A percentile compares a stretch with the other conserved stretches of the same genome.
phyloP scores from a whole-genome alignment of 257 asterid species.

The Ballota nigra region DNA sequence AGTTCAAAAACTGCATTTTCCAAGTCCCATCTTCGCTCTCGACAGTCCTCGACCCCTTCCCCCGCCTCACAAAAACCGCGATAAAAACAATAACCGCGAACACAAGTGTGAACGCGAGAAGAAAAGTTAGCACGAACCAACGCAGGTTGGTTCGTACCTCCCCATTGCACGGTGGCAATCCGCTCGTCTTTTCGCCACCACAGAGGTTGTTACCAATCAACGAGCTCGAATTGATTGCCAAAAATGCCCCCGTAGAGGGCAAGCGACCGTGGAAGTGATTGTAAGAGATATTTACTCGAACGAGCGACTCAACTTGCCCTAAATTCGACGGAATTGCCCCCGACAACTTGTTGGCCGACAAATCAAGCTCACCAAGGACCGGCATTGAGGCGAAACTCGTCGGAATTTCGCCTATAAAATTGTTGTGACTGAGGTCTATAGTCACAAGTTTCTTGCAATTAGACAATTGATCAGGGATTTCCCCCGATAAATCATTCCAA shows the following conservation, averaged over 20 bases:
- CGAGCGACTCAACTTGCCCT: conserved; percentile 68
- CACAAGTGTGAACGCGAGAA: conserved; percentile 35
- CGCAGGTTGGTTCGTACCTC: conserved; percentile 26
- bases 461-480: conserved; percentile 57
- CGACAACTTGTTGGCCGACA: conserved; percentile 54
- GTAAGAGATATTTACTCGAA: conserved; percentile 63
- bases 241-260: conserved; percentile 70
- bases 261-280: conserved; percentile 64
- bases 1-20: conserved; percentile 52
- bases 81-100: conserved; percentile 26
- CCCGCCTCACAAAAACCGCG: conserved; percentile 20
- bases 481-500: conserved; percentile 53
- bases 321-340: conserved; percentile 60
- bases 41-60: conserved; percentile 30
- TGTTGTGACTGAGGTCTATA: conserved; percentile 66
- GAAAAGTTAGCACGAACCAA: conserved; percentile 51
- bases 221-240: conserved; percentile 55
- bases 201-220: conserved; percentile 63
- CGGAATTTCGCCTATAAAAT: conserved; percentile 56
- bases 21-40: conserved; percentile 61
- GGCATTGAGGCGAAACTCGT: conserved; percentile 56
- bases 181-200: conserved; percentile 44
- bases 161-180: conserved; percentile 57
- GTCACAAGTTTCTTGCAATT: conserved; percentile 66
- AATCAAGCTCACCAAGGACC: conserved; percentile 76